Conservation (phyloP, 345 rosid species). For the Euclidium syriacum region DNA sequence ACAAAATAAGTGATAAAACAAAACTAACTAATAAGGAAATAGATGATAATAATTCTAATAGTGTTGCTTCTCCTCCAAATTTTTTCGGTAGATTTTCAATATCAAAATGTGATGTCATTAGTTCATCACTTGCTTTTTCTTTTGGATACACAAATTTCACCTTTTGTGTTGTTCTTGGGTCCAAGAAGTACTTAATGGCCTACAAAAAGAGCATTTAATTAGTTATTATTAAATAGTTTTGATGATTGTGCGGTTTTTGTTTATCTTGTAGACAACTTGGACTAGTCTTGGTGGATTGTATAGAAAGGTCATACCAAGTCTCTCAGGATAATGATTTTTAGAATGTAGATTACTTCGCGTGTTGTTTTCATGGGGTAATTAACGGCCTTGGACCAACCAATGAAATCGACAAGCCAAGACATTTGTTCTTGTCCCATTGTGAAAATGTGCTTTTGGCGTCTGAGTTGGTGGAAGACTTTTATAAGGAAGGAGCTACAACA, state of each 20-base stretch:
- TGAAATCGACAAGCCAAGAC: conserved; percentile 92
- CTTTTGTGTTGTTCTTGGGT: conserved; percentile 65
- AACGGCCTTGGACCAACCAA: conserved; percentile 63
- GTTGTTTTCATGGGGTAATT: conserved; percentile 50
- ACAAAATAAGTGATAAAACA: no score
- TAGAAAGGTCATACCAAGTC: conserved; percentile 70
- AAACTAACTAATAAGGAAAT: no score
- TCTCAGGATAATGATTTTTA: conserved; percentile 87
- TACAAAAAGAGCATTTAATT: conserved; percentile 1
- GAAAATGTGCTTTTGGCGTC: not conserved
- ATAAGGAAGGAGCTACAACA: not conserved
- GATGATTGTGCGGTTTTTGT: not conserved
- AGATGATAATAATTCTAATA: no score
- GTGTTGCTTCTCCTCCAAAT: conserved; percentile 74
- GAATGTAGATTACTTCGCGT: conserved; percentile 58
- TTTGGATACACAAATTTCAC: conserved; percentile 82
- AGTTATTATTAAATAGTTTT: no score
- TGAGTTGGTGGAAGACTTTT: not conserved
- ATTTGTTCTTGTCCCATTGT: conserved; percentile 68
- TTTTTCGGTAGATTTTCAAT: conserved; percentile 70
- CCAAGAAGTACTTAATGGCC: conserved; percentile 73
- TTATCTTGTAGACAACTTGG: conserved; percentile 82
- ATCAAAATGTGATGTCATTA: conserved; percentile 67
- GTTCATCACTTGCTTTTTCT: conserved; percentile 56
- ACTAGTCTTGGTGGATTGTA: conserved; percentile 87